A percentile compares a stretch with the other conserved stretches of the same genome.
These are phyloP conservation scores for Chaetomium sp. DNA, from an alignment of 2,329 filamentous ascomycete species.

Conservation along the genomic window DNA sequence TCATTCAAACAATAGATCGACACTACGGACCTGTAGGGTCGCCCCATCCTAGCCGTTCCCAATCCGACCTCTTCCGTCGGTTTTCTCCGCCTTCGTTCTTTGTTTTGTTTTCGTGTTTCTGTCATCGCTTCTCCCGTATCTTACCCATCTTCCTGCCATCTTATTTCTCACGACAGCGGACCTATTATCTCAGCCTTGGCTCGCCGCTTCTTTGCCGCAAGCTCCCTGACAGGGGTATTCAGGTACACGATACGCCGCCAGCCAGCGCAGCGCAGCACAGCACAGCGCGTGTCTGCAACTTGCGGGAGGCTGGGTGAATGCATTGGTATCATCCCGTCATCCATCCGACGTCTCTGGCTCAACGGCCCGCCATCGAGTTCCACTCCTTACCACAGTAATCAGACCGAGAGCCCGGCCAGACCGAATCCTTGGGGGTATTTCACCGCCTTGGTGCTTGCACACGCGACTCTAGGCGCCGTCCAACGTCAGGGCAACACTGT, in stretches of 20 bases:
- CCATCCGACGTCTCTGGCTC: background rate
- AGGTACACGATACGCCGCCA: no score
- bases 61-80: no score
- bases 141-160: background rate
- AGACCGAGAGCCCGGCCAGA: constrained; percentile 1
- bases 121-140: background rate
- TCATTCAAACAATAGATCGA: background rate
- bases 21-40: no score
- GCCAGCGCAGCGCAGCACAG: no score
- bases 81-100: background rate
- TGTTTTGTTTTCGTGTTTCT: background rate
- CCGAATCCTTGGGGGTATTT: background rate
- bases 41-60: no score
- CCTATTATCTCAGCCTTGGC: constrained; percentile 1
- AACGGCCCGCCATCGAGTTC: background rate
- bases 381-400: background rate
- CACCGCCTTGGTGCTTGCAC: constrained; percentile 3
- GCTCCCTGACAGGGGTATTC: no score
- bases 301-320: no score
- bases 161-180: background rate
- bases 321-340: constrained; percentile 5
- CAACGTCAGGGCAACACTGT: background rate
- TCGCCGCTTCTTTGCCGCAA: background rate
- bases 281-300: no score
- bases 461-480: background rate